Evolutionary conservation across 1,284 basidiomycete genomes (phyloP), one percentile per base, ranked within the genome.

Genomic region (Ustilago cynodontis): DNA sequence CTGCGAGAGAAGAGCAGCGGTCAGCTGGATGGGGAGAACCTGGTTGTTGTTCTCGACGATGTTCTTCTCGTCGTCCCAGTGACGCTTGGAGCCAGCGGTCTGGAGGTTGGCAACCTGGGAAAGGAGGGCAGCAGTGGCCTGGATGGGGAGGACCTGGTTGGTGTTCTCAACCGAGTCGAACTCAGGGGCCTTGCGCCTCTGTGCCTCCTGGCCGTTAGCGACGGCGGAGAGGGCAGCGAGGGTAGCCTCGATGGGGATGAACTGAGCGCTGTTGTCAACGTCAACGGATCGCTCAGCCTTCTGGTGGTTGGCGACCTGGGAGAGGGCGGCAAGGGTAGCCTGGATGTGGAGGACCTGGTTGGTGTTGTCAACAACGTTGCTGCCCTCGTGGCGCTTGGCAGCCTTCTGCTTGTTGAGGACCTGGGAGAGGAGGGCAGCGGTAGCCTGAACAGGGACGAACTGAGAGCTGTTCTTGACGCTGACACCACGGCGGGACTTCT

Each of bases 281-380:
- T 31, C 37, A 3, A 35, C 54, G 4, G 53, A 47, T 37, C 55
- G 55, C 56, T 64, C 13, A 22, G 26, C 52, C 28, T 39, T 49
- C 61, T 70, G 70, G 29, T 22, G 10, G 65, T 68, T 65, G 56
- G 50, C 26, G 16, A 73, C 57, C 59, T 62, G 50, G n/a, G 71
- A 69, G 41, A 74, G 63, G 22, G 39, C 41, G 20, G 71, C 71
- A 43, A 41, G 16, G 33, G 71, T 74, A n/a, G 49, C 65, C 71
- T 74, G 62, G 56, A 74, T 66, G 43, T 66, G 71, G 31, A 69
- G 43, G 8, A 74, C 51, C 65, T 69, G 65, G 65, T 61, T 65
- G 56, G 37, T 37, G 71, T 68, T 73, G 28, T 67, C 35, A 35
- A 73, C 61, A 11, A 52, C 51, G 20, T 52, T 24, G 45, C 47